Evolutionary conservation across 192 early-diverging fungal species (phyloP), one percentile per base, ranked within the genome.

Genomic region (Entomortierella parvispora): DNA sequence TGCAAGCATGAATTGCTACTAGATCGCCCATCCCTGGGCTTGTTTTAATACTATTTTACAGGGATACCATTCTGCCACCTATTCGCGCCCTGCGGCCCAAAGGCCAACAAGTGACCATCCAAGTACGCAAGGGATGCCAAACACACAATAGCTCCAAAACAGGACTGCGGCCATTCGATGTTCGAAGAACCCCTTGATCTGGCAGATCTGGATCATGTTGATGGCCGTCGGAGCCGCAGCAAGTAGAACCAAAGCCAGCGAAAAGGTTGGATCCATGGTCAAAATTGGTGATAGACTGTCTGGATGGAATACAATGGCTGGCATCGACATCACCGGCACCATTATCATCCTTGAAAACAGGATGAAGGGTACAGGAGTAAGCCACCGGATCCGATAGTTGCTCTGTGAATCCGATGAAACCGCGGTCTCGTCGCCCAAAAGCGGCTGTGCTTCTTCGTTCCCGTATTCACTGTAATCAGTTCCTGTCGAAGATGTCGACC

Each of bases 171-270:
- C 84, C 63, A 90, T 89, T 62, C 90, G 87, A 15, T 84, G 80
- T 55, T 93, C 90, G 78, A 88, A 93, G 65, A 87, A 83, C 9
- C 89, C 88, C 31, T 86, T 87, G 25, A 89, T 87, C 75, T 90
- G 88, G 47, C 87, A 84, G 22, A 92, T 85, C n/a, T 90, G 90
- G 17, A 87, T 85, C 26, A 92, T 80, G 42, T 90, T 91, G 57
- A 93, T 87, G 0, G 92, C 92, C 2, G 92, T 90, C 3, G 92
- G 92, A 17, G 85, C 86, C 37, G 85, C 82, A 0, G 86, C 85
- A 34, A 93, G 55, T 15, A 93, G 74, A 6, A 93, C 81, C 54
- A 91, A 75, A 31, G 84, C 81, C 46, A 90, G 61, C 1, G 87
- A 79, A 56, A 92, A 90, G 15, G 90, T 84, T 0, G 92, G 92